phyloP scores from a whole-genome alignment of 805 yeast species.

The Metschnikowia peoriensis region DNA sequence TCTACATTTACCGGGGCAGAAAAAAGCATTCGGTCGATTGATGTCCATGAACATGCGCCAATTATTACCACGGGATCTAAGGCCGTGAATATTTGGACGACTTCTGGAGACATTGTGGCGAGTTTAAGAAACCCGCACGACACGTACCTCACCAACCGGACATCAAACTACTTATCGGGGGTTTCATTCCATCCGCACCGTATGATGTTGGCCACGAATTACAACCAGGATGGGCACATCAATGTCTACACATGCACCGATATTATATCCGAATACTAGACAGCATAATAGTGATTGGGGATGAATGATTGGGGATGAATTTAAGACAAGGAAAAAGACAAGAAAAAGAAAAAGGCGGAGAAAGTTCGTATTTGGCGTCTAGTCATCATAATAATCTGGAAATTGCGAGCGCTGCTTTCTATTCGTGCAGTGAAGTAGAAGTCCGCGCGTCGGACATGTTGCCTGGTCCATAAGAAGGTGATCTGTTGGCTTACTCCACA shows the following conservation, averaged over 20 bases:
- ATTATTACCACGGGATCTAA: conserved; percentile 85
- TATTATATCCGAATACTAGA: conserved; percentile 32
- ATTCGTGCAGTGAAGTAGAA: conserved; percentile 2
- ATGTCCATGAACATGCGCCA: conserved; percentile 96
- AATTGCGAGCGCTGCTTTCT: background rate
- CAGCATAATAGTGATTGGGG: background rate
- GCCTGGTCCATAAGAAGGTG: background rate
- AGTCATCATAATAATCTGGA: background rate
- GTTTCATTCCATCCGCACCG: conserved; percentile 88
- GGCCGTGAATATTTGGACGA: conserved; percentile 77
- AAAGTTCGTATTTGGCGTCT: background rate
- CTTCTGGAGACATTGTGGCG: conserved; percentile 72
- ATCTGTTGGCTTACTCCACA: background rate
- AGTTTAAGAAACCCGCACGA: conserved; percentile 53
- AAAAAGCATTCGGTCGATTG: conserved; percentile 59
- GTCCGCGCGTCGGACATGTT: conserved; percentile 8
- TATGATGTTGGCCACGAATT: conserved; percentile 87
- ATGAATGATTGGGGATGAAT: background rate
- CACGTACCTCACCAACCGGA: conserved; percentile 43
- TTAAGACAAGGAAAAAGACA: background rate
- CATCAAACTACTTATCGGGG: conserved; percentile 57
- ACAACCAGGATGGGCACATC: conserved; percentile 72
- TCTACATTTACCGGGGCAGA: conserved; percentile 56
- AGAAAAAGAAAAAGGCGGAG: background rate
- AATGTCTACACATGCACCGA: conserved; percentile 51